These are phyloP conservation scores for Plantago ovata DNA, from an alignment of 257 asterid species.

Conservation along the genomic window DNA sequence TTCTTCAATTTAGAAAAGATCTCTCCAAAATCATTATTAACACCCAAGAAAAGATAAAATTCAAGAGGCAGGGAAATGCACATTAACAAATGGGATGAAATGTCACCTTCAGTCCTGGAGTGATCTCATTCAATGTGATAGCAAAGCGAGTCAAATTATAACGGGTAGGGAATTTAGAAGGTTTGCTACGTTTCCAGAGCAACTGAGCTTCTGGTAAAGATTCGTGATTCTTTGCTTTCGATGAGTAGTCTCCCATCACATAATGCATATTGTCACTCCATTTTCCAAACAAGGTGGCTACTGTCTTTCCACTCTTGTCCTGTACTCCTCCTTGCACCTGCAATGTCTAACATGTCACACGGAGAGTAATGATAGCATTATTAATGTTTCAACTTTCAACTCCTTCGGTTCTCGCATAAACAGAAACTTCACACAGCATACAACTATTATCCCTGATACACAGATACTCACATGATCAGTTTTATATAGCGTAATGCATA, in stretches of 20 bases:
- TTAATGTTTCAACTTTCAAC: too few species aligned
- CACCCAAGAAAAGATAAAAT: too few species aligned
- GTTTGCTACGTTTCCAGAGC: conserved; percentile 85
- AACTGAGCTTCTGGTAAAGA: conserved; percentile 55
- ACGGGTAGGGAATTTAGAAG: conserved; percentile 76
- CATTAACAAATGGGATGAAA: neutral
- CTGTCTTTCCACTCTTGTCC: conserved; percentile 77
- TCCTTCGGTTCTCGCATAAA: too few species aligned
- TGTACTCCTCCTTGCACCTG: conserved; percentile 94
- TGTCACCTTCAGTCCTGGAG: conserved; percentile 71
- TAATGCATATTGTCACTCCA: conserved; percentile 97
- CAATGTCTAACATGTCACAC: conserved; percentile 15
- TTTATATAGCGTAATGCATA: too few species aligned
- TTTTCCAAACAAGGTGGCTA: conserved; percentile 81
- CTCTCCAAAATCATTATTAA: too few species aligned
- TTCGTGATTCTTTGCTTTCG: conserved; percentile 57
- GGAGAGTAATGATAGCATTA: too few species aligned
- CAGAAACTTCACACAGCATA: too few species aligned
- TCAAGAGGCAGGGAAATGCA: too few species aligned
- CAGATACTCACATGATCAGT: too few species aligned
- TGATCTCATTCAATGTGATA: conserved; percentile 80
- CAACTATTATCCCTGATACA: too few species aligned
- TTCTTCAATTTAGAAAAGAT: too few species aligned
- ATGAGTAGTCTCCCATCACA: conserved; percentile 64
- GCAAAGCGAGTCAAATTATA: conserved; percentile 88